Percentiles rank a stretch among this genome's conserved stretches.
Evolutionary conservation across 345 rosid genomes (phyloP).

Genomic region (Anastatica hierochuntica): DNA sequence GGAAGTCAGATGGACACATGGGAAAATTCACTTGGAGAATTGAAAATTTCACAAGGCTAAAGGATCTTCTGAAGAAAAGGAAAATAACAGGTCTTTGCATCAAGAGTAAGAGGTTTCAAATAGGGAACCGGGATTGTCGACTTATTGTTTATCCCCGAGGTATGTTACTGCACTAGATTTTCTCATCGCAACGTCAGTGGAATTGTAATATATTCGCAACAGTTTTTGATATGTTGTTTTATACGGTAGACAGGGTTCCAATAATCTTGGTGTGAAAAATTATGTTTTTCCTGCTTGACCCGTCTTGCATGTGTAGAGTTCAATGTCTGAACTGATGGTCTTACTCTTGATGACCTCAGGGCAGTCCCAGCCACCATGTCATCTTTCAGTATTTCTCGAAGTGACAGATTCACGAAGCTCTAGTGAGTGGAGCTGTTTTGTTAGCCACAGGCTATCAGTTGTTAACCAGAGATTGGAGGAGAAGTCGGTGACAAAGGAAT

Average conservation of each 20-base stretch:
- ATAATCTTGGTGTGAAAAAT: neutral
- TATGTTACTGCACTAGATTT: constrained; percentile 27
- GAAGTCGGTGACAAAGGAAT: constrained; percentile 94
- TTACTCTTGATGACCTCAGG: constrained; percentile 73
- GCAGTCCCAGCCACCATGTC: constrained; percentile 99
- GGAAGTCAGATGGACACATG: constrained; percentile 85
- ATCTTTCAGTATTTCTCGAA: constrained; percentile 99
- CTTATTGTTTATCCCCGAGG: constrained; percentile 99
- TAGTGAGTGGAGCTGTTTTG: constrained; percentile 99
- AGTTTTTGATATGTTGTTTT: constrained; percentile 1
- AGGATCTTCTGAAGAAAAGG: constrained; percentile 93
- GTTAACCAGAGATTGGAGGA: constrained; percentile 86
- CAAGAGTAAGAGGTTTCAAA: constrained; percentile 96
- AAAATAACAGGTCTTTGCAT: constrained; percentile 96
- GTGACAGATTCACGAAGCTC: constrained; percentile 94
- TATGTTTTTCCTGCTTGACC: constrained; percentile 10
- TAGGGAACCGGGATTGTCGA: constrained; percentile 95
- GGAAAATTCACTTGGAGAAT: constrained; percentile 90
- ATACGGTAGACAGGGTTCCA: neutral
- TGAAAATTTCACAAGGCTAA: constrained; percentile 83
- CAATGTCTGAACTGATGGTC: constrained; percentile 32
- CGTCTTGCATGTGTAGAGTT: constrained; percentile 16
- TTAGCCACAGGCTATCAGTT: constrained; percentile 93
- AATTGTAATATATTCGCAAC: neutral
- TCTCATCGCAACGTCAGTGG: neutral